Percentiles rank a stretch among this genome's conserved stretches.
These are phyloP conservation scores for Melanogaster broomeanus DNA, from an alignment of 768 basidiomycete genomes.

Conservation along the genomic window DNA sequence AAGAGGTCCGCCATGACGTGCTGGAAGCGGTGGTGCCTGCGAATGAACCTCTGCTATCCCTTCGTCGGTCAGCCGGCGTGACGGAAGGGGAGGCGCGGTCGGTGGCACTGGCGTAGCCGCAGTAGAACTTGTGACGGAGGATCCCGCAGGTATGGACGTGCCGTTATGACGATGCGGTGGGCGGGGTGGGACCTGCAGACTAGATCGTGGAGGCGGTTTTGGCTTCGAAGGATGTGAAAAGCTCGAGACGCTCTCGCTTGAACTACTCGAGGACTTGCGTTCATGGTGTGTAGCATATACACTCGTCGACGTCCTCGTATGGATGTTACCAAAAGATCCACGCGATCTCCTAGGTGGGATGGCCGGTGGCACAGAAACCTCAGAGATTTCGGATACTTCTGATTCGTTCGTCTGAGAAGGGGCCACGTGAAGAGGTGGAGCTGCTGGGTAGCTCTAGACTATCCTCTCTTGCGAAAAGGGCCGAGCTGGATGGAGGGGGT, in stretches of 20 bases:
- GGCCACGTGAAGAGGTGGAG: constrained; percentile 26
- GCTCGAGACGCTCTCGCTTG: constrained; percentile 18
- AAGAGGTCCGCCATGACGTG: too few species aligned
- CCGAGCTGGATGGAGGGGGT: constrained; percentile 9
- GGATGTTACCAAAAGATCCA: constrained; percentile 4
- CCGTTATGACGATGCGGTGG: constrained; percentile 19
- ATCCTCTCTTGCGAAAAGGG: constrained; percentile 24
- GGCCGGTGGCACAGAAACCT: constrained; percentile 9
- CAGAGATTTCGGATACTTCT: constrained; percentile 25
- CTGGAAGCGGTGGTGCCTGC: constrained; percentile 35
- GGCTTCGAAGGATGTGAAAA: constrained; percentile 14
- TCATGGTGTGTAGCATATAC: constrained; percentile 1
- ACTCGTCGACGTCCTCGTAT: background rate
- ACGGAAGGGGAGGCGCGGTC: constrained; percentile 43
- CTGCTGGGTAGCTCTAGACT: constrained; percentile 17
- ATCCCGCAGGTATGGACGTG: background rate
- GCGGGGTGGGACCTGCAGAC: constrained; percentile 15
- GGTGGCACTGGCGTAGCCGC: constrained; percentile 16
- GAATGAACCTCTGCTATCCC: background rate
- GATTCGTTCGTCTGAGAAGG: constrained; percentile 34
- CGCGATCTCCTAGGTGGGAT: constrained; percentile 6
- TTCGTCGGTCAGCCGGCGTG: constrained; percentile 26
- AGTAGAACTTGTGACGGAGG: background rate
- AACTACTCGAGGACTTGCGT: constrained; percentile 21
- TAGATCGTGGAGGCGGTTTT: constrained; percentile 24